Conservation (phyloP, 2,329 filamentous ascomycete species). For the Clonostachys rhizophaga region DNA sequence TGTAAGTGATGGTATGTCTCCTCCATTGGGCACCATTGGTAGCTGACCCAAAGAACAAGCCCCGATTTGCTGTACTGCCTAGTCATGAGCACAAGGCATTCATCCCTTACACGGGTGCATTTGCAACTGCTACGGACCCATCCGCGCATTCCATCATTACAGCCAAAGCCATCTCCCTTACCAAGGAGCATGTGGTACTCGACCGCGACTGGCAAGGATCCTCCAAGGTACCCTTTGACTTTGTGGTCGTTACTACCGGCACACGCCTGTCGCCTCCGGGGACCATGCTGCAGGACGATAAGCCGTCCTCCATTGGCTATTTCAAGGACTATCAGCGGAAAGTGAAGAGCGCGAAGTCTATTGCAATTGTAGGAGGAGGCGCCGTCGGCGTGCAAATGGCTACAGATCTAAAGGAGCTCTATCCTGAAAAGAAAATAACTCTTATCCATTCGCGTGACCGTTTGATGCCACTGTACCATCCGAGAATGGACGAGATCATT, state of each 20-base stretch:
- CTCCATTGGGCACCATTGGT: no score
- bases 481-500: no score
- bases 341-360: conserved; percentile 32
- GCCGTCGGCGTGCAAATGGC: conserved; percentile 59
- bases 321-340: conserved; percentile 38
- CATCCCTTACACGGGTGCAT: conserved; percentile 46
- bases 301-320: conserved; percentile 20
- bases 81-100: conserved; percentile 53
- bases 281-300: conserved; percentile 32
- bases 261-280: conserved; percentile 45
- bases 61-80: conserved; percentile 51
- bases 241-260: conserved; percentile 54
- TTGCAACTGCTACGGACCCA: conserved; percentile 28
- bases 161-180: conserved; percentile 24
- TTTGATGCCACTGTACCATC: no score
- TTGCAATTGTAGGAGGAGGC: conserved; percentile 53
- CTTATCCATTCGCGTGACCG: conserved; percentile 49
- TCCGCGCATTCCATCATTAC: conserved; percentile 32
- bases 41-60: conserved; percentile 22
- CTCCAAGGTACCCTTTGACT: conserved; percentile 40
- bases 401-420: conserved; percentile 50
- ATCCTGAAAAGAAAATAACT: conserved; percentile 50
- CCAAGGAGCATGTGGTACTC: conserved; percentile 32
- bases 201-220: no score
- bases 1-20: no score